These are phyloP conservation scores for Lolium multiflorum DNA, from an alignment of 176 grass and related monocot genomes.

Conservation along the genomic window DNA sequence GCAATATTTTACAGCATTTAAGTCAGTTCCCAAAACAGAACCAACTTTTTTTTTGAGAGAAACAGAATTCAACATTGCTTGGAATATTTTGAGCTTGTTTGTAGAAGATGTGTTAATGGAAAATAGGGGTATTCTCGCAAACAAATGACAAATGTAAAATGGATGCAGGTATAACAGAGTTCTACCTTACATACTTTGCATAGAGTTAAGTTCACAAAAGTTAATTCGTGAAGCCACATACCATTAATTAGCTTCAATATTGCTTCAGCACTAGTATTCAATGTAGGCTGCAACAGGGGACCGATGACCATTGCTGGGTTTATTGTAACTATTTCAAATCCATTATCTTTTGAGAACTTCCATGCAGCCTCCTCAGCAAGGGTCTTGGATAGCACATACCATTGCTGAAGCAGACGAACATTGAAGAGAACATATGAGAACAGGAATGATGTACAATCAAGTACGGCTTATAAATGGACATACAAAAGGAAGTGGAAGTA, in stretches of 20 bases:
- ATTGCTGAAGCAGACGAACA: constrained; percentile 43
- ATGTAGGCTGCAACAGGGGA: constrained; percentile 68
- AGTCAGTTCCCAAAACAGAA: constrained; percentile 10
- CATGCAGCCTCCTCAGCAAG: constrained; percentile 70
- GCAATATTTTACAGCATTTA: neutral
- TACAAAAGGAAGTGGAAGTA: neutral
- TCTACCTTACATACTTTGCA: constrained; percentile 2
- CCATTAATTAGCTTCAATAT: constrained; percentile 67
- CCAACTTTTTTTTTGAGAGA: neutral
- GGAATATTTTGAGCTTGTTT: neutral
- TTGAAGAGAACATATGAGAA: constrained; percentile 14
- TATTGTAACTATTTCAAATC: constrained; percentile 56
- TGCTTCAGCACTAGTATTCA: constrained; percentile 64
- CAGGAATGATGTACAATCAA: constrained; percentile 6
- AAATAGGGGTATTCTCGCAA: neutral
- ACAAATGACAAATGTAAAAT: neutral
- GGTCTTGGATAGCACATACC: constrained; percentile 74
- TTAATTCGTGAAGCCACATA: constrained; percentile 32
- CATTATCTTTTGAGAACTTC: constrained; percentile 69
- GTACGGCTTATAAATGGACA: neutral
- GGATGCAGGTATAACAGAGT: neutral
- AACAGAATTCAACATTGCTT: constrained; percentile 2
- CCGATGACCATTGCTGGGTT: constrained; percentile 73
- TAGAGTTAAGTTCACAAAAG: neutral
- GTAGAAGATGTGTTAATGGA: neutral